Percentiles rank a stretch among this genome's conserved stretches.
These are phyloP conservation scores for Myotisia sp. DNA, from an alignment of 2,329 filamentous ascomycete species.

Conservation along the genomic window DNA sequence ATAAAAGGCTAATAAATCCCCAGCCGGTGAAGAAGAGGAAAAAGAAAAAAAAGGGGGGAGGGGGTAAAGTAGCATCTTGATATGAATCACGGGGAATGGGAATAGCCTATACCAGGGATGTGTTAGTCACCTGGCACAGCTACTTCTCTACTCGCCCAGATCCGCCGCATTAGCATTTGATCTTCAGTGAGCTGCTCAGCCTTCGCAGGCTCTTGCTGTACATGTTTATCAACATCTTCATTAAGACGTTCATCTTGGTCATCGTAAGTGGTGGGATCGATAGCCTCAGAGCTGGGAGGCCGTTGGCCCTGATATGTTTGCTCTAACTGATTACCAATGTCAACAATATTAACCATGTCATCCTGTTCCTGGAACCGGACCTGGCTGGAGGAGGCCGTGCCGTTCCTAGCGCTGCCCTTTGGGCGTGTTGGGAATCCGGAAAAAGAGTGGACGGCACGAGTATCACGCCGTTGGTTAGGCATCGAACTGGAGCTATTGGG, in stretches of 20 bases:
- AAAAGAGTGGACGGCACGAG: background rate
- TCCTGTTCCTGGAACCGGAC: constrained; percentile 22
- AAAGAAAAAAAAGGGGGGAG: background rate
- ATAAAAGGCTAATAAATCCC: no score
- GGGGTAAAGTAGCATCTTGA: background rate
- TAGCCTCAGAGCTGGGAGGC: constrained; percentile 21
- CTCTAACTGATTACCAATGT: background rate
- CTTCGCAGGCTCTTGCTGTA: constrained; percentile 16
- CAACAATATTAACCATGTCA: constrained; percentile 17
- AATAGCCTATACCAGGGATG: background rate
- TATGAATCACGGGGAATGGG: background rate
- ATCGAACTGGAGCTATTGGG: background rate
- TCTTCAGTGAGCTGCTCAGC: constrained; percentile 19
- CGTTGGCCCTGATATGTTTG: constrained; percentile 7
- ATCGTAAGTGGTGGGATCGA: constrained; percentile 5
- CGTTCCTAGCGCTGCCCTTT: no score
- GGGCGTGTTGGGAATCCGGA: no score
- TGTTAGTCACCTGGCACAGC: constrained; percentile 19
- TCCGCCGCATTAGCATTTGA: constrained; percentile 29
- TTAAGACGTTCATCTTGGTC: constrained; percentile 6
- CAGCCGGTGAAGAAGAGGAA: background rate
- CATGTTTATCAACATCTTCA: constrained; percentile 6
- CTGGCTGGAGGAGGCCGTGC: constrained; percentile 8
- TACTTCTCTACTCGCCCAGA: constrained; percentile 32
- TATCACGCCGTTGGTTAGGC: background rate